Percentiles rank a stretch among this genome's conserved stretches.
Evolutionary conservation across 2,329 filamentous ascomycete species (phyloP).

Genomic region (Penicillium glabrum): DNA sequence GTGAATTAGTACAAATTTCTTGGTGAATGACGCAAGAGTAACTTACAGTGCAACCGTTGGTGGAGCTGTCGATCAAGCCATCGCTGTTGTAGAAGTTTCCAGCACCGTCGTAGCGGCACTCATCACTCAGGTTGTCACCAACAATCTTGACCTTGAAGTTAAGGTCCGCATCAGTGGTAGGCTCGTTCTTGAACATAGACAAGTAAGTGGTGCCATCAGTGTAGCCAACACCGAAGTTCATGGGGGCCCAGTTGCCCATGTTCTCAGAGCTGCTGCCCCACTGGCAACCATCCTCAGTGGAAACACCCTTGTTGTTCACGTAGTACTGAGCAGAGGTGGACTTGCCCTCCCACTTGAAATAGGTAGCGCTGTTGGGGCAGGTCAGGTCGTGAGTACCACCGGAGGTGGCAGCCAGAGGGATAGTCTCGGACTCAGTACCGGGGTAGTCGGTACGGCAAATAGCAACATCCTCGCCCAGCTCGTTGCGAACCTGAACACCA

Average conservation of each 20-base stretch:
- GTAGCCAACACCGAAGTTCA: conserved; percentile 80
- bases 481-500: conserved; percentile 73
- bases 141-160: conserved; percentile 77
- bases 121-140: conserved; percentile 60
- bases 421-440: conserved; percentile 82
- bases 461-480: conserved; percentile 63
- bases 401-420: conserved; percentile 66
- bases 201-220: conserved; percentile 69
- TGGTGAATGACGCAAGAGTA: background rate
- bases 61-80: conserved; percentile 39
- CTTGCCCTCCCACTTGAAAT: conserved; percentile 75
- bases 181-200: conserved; percentile 80
- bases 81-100: conserved; percentile 60
- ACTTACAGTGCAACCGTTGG: conserved; percentile 79
- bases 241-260: conserved; percentile 80
- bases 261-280: conserved; percentile 66
- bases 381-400: conserved; percentile 65
- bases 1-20: conserved; percentile 7
- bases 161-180: conserved; percentile 68
- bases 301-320: conserved; percentile 77
- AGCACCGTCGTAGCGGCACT: conserved; percentile 63
- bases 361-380: conserved; percentile 69
- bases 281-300: conserved; percentile 67
- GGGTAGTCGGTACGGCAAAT: conserved; percentile 97
- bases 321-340: conserved; percentile 93